A percentile compares a stretch with the other conserved stretches of the same genome.
Conservation (phyloP, 2,329 filamentous ascomycete species). For the Trichocomaceae sp. region DNA sequence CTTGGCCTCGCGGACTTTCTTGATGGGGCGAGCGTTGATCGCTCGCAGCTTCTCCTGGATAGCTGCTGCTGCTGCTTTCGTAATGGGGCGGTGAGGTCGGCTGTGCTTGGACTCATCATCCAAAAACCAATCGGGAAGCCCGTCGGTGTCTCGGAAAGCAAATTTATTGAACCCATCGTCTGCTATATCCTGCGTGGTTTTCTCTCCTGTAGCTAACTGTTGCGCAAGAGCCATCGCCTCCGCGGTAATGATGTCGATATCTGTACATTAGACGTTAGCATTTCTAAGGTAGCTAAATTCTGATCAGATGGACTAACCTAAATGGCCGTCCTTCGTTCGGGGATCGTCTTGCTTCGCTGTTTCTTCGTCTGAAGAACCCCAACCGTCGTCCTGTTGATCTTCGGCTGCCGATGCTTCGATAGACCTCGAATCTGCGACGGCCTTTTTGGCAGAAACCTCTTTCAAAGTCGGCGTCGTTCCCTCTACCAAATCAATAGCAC, state of each 20-base stretch:
- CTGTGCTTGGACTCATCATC: conserved; percentile 86
- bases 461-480: conserved; percentile 11
- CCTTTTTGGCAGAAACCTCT: conserved; percentile 13
- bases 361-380: conserved; percentile 34
- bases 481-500: conserved; percentile 31
- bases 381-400: conserved; percentile 21
- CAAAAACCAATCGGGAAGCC: conserved; percentile 94
- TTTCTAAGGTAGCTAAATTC: conserved; percentile 16
- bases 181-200: conserved; percentile 68
- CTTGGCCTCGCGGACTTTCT: conserved; percentile 96
- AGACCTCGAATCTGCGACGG: conserved; percentile 21
- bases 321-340: conserved; percentile 36
- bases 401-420: conserved; percentile 11
- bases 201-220: conserved; percentile 78
- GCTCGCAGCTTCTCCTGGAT: conserved; percentile 94
- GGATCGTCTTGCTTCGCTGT: conserved; percentile 31
- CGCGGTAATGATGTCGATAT: conserved; percentile 98
- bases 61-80: conserved; percentile 77
- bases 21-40: conserved; percentile 92
- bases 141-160: conserved; percentile 82
- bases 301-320: conserved; percentile 32
- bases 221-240: conserved; percentile 98
- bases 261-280: conserved; percentile 34
- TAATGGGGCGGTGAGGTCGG: conserved; percentile 79
- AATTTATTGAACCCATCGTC: conserved; percentile 94